Evolutionary conservation across 164 flowering plant genomes (phyloP).

Genomic region (Aristolochia californica): DNA sequence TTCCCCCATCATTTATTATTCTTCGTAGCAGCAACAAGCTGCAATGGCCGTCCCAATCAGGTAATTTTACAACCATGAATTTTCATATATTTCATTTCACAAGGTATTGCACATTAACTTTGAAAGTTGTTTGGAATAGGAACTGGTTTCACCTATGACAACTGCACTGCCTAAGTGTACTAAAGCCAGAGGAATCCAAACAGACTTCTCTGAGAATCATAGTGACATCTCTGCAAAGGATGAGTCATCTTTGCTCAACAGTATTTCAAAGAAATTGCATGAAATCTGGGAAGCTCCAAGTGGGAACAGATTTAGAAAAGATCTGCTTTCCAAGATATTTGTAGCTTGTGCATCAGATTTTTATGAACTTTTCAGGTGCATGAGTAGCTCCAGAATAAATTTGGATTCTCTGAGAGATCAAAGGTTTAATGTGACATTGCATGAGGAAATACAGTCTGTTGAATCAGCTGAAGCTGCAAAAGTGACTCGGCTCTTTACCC

Average conservation of each 20-base stretch:
- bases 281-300: slow-evolving; percentile 40
- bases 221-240: slow-evolving; percentile 7
- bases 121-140: slow-evolving; percentile 5
- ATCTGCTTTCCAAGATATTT: slow-evolving; percentile 47
- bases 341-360: slow-evolving; percentile 52
- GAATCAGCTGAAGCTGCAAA: slow-evolving; percentile 46
- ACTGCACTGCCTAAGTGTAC: slow-evolving; percentile 9
- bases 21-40: slow-evolving; percentile 19
- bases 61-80: slow-evolving; percentile 1
- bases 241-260: slow-evolving; percentile 10
- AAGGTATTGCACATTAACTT: background rate
- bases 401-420: slow-evolving; percentile 17
- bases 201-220: slow-evolving; percentile 29
- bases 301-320: slow-evolving; percentile 25
- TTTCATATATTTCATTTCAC: background rate
- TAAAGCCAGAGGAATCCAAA: slow-evolving; percentile 61
- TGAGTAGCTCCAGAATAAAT: slow-evolving; percentile 16
- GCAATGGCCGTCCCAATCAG: slow-evolving; percentile 12
- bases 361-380: slow-evolving; percentile 46
- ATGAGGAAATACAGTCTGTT: slow-evolving; percentile 11
- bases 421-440: slow-evolving; percentile 13
- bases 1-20: slow-evolving; percentile 11
- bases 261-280: slow-evolving; percentile 33
- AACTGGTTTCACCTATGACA: slow-evolving; percentile 10
- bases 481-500: slow-evolving; percentile 35